A percentile compares a stretch with the other conserved stretches of the same genome.
Conservation (phyloP, 176 grass and related monocot genomes). For the Paspalum notatum region DNA sequence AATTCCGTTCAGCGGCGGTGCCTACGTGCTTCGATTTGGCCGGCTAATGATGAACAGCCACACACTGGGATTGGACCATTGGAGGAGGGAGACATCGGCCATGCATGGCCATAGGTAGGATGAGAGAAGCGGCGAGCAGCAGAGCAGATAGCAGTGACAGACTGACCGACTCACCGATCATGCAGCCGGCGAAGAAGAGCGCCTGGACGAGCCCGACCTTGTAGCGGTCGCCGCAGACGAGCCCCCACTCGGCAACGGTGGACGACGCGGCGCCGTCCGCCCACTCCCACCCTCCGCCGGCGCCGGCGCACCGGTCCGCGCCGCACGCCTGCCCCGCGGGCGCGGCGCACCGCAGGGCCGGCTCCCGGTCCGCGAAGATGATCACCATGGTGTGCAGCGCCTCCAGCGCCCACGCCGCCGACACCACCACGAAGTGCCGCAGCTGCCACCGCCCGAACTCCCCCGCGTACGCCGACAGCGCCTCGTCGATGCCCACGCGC, state of each 20-base stretch:
- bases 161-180: slow-evolving; percentile 65
- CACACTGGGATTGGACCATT: background rate
- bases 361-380: slow-evolving; percentile 91
- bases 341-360: slow-evolving; percentile 40
- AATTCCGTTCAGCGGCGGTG: no score
- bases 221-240: slow-evolving; percentile 76
- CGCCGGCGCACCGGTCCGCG: slow-evolving; percentile 48
- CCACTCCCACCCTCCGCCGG: slow-evolving; percentile 65
- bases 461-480: slow-evolving; percentile 62
- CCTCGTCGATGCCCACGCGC: slow-evolving; percentile 76
- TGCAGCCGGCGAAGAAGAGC: slow-evolving; percentile 76
- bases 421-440: slow-evolving; percentile 80
- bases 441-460: slow-evolving; percentile 97
- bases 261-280: slow-evolving; percentile 48
- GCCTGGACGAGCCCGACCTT: slow-evolving; percentile 85
- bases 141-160: background rate
- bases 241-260: slow-evolving; percentile 77
- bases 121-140: no score
- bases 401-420: slow-evolving; percentile 85
- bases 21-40: no score
- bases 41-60: background rate
- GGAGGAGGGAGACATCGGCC: no score
- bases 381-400: slow-evolving; percentile 94
- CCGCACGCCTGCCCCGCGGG: background rate
- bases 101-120: no score